These are phyloP conservation scores for Podaxis pistillaris DNA, from an alignment of 768 basidiomycete species.

Conservation along the genomic window DNA sequence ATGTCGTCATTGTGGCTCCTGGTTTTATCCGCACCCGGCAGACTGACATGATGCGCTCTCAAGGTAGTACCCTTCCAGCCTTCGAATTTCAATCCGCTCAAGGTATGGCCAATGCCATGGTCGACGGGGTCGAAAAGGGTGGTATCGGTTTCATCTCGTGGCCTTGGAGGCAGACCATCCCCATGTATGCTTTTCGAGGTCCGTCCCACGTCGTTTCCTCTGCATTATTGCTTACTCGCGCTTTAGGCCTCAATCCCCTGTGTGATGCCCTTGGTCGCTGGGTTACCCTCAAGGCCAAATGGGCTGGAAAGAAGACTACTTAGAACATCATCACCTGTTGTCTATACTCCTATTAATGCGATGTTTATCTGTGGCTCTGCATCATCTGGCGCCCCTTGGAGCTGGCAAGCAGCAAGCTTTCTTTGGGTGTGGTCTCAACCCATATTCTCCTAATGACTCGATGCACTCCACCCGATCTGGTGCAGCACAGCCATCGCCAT, in stretches of 20 bases:
- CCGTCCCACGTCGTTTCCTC: neutral
- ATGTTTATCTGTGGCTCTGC: too few species aligned
- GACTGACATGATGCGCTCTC: conserved; percentile 24
- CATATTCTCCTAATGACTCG: too few species aligned
- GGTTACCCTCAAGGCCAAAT: conserved; percentile 19
- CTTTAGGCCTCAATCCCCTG: neutral
- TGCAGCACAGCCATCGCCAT: too few species aligned
- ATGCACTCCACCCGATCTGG: too few species aligned
- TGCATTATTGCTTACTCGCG: neutral
- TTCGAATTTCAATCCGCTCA: conserved; percentile 20
- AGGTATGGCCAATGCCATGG: conserved; percentile 25
- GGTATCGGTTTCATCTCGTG: conserved; percentile 27
- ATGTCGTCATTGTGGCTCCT: conserved; percentile 27
- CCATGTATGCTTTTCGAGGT: conserved; percentile 26
- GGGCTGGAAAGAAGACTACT: conserved; percentile 25
- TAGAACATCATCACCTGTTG: conserved; percentile 2
- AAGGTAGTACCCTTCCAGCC: conserved; percentile 22
- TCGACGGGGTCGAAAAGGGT: conserved; percentile 24
- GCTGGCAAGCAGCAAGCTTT: too few species aligned
- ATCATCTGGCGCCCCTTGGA: too few species aligned
- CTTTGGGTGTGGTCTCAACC: too few species aligned
- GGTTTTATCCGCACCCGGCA: conserved; percentile 28
- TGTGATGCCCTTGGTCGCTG: neutral
- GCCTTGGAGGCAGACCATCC: conserved; percentile 22
- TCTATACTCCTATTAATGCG: too few species aligned